Percentiles rank a stretch among this genome's conserved stretches.
These are phyloP conservation scores for Leptographium lundbergii DNA, from an alignment of 2,329 filamentous ascomycete genomes.

Conservation along the genomic window DNA sequence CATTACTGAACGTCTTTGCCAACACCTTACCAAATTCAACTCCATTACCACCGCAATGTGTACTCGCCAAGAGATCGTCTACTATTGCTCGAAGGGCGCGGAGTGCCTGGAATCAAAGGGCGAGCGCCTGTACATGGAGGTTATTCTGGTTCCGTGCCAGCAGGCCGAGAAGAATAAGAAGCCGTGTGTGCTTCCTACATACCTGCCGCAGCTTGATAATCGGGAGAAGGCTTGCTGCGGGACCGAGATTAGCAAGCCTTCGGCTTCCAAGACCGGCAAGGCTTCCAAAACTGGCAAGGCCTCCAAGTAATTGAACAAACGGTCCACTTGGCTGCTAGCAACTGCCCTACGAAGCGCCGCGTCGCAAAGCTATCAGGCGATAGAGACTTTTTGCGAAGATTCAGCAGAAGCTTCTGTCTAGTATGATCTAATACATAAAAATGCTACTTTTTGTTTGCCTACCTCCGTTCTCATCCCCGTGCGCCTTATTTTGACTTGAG, in stretches of 20 bases:
- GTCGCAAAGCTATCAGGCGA: too few species aligned
- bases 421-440: not conserved
- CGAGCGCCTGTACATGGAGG: not conserved
- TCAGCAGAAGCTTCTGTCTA: too few species aligned
- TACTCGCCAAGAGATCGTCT: not conserved
- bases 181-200: too few species aligned
- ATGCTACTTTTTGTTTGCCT: not conserved
- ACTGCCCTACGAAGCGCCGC: too few species aligned
- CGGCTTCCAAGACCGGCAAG: too few species aligned
- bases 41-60: not conserved
- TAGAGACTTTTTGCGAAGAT: too few species aligned
- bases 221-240: too few species aligned
- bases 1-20: not conserved
- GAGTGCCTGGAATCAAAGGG: not conserved
- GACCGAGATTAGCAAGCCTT: too few species aligned
- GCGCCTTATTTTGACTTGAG: conserved; percentile 35
- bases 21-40: not conserved
- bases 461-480: not conserved
- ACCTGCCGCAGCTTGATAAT: too few species aligned
- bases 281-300: not conserved
- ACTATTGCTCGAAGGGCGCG: not conserved
- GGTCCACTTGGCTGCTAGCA: too few species aligned
- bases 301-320: not conserved
- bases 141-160: too few species aligned
- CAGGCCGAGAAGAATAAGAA: too few species aligned